Percentiles rank a stretch among this genome's conserved stretches.
phyloP scores from a whole-genome alignment of 495 filamentous ascomycete species.

The Trichocladium antarcticum region DNA sequence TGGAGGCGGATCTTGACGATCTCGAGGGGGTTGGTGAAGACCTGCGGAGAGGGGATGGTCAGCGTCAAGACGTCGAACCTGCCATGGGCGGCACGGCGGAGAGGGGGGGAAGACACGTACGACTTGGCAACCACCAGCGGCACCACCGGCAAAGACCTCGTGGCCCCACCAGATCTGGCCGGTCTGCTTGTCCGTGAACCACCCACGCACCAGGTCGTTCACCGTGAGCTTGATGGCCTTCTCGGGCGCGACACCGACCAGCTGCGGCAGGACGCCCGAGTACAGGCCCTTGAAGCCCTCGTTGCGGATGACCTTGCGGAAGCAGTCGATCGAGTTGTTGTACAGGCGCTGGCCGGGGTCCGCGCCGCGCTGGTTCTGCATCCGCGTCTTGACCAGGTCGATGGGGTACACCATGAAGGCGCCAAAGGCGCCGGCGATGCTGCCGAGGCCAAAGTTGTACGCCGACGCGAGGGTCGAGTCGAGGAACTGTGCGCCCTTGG shows the following conservation, averaged over 20 bases:
- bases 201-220: slow-evolving; percentile 78
- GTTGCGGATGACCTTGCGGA: slow-evolving; percentile 79
- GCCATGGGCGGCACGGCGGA: too few relatives aligned
- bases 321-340: slow-evolving; percentile 92
- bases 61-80: slow-evolving; percentile 11
- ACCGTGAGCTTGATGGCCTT: slow-evolving; percentile 99
- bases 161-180: slow-evolving; percentile 58
- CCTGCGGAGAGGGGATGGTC: slow-evolving; percentile 35
- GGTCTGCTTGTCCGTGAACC: slow-evolving; percentile 65
- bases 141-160: slow-evolving; percentile 81
- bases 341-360: slow-evolving; percentile 80
- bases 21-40: slow-evolving; percentile 94
- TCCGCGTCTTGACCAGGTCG: slow-evolving; percentile 93
- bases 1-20: slow-evolving; percentile 99
- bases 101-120: slow-evolving; percentile 49
- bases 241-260: slow-evolving; percentile 93
- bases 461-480: slow-evolving; percentile 60
- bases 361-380: slow-evolving; percentile 88
- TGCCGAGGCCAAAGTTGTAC: slow-evolving; percentile 82
- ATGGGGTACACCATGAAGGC: slow-evolving; percentile 99
- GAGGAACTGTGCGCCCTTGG: slow-evolving; percentile 36
- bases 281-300: slow-evolving; percentile 86
- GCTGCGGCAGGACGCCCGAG: slow-evolving; percentile 85
- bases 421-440: slow-evolving; percentile 87
- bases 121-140: slow-evolving; percentile 90